Evolutionary conservation across 2,329 filamentous ascomycete species (phyloP), one percentile per base, ranked within the genome.

Genomic region (Cyphellophora attinorum): DNA sequence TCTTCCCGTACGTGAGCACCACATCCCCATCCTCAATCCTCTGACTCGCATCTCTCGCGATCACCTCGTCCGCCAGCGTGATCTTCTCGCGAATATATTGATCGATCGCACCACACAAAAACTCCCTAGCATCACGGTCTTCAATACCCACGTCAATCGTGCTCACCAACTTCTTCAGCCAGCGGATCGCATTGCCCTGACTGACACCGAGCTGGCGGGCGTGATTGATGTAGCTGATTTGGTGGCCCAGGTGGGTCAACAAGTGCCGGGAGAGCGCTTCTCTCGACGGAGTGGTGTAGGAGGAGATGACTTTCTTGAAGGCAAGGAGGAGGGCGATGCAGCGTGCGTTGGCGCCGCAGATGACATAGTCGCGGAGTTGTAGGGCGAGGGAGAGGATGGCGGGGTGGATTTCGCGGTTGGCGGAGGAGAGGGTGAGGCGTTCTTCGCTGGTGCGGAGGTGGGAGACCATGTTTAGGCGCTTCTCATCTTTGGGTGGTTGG

Each of bases 181-280:
- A 89, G 35, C 91, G 77, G 54, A 98, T 93, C 21, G 86, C 86
- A 57, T 96, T 98, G 41, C 91, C 91, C 79, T 96, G 94, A 42
- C 85, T 85, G 60, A 94, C 91, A 47, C 85, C 93, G 62, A 98
- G 83, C 19, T 91, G 88, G n/a, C 91, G 79, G 4, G 47, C 42
- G 47, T 85, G 85, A 40, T 85, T 84, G 41, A 98, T 73, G 54
- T 93, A 95, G 46, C 93, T 86, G 53, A 98, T 95, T 60, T 98
- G 91, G 23, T 88, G 85, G 52, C 86, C 91, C 40, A 98, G 76
- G 59, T 96, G 85, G 8, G 84, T 82, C 19, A 85, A 91, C 50
- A 98, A 79, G 64, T 98, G 88, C 19, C 91, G 80, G 13, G 86
- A 82, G 27, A 98, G 74, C 27, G 86, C 88, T 38, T 80, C 86